Evolutionary conservation across 306 rosid species (phyloP).

Genomic region (Acacia confusa): DNA sequence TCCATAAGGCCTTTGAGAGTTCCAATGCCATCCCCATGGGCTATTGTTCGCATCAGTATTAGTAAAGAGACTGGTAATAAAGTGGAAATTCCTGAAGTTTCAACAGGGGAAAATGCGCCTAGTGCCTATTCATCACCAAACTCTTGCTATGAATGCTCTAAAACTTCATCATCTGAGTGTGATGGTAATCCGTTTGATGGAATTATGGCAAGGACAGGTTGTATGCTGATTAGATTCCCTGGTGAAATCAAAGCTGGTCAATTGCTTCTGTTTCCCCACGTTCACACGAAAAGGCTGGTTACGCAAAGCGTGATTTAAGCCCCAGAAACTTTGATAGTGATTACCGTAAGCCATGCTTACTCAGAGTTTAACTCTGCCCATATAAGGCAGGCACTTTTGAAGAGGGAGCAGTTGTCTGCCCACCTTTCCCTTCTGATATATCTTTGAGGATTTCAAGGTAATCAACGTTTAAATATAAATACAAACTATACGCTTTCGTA

Average conservation of each 20-base stretch:
- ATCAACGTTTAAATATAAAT: constrained; percentile 9
- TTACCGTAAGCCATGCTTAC: constrained; percentile 56
- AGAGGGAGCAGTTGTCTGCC: constrained; percentile 87
- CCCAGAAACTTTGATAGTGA: constrained; percentile 20
- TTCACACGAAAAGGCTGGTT: constrained; percentile 37
- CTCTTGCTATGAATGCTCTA: constrained; percentile 21
- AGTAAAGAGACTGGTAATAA: constrained; percentile 30
- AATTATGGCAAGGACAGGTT: constrained; percentile 56
- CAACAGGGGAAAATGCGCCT: constrained; percentile 27
- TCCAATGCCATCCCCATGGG: constrained; percentile 76
- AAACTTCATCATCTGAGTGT: constrained; percentile 30
- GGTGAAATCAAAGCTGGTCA: constrained; percentile 47
- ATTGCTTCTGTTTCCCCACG: constrained; percentile 62
- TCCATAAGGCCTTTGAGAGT: constrained; percentile 49
- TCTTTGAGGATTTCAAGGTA: constrained; percentile 69
- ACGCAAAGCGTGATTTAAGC: constrained; percentile 35
- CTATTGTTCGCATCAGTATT: constrained; percentile 44
- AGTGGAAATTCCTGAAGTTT: constrained; percentile 29
- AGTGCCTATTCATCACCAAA: constrained; percentile 31
- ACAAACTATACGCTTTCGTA: background rate
- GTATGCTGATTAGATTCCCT: constrained; percentile 51
- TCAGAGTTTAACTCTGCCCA: constrained; percentile 73
- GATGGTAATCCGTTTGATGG: constrained; percentile 45
- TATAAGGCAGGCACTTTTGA: constrained; percentile 78
- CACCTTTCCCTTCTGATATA: constrained; percentile 62